phyloP scores from a whole-genome alignment of 176 grass and related monocot species.

The Carex scoparia region DNA sequence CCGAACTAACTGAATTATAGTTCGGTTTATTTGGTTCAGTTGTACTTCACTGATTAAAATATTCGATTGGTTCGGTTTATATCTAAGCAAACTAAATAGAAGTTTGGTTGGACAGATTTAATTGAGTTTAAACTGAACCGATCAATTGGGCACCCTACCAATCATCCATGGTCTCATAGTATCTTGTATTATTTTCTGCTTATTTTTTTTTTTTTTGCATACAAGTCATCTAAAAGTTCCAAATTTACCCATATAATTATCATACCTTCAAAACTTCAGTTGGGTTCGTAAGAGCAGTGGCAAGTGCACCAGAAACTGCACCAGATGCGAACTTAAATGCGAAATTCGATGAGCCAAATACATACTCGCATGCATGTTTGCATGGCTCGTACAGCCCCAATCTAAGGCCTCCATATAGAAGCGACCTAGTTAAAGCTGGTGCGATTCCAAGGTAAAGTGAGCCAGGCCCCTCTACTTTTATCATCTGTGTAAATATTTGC shows the following conservation, averaged over 20 bases:
- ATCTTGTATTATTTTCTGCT: not conserved
- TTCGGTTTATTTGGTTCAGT: too few relatives aligned
- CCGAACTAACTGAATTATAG: too few relatives aligned
- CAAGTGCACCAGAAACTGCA: constrained; percentile 65
- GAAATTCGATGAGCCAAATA: constrained; percentile 82
- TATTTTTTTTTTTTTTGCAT: not conserved
- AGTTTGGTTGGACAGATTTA: too few relatives aligned
- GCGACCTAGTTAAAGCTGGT: constrained; percentile 72
- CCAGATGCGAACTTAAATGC: constrained; percentile 79
- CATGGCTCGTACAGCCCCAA: constrained; percentile 89
- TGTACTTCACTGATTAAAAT: too few relatives aligned
- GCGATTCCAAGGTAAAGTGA: constrained; percentile 79
- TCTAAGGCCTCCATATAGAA: constrained; percentile 87
- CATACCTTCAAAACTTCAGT: constrained; percentile 80
- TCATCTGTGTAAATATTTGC: constrained; percentile 63
- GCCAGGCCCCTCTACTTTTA: constrained; percentile 62
- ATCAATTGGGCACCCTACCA: not conserved
- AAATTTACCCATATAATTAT: not conserved
- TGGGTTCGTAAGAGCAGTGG: constrained; percentile 79
- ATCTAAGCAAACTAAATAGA: too few relatives aligned
- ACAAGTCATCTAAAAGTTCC: not conserved
- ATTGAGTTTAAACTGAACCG: too few relatives aligned
- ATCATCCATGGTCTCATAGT: not conserved
- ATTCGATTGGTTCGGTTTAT: too few relatives aligned
- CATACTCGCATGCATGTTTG: constrained; percentile 61